Evolutionary conservation across 768 basidiomycete genomes (phyloP).

Genomic region (Psilocybe cyanescens): DNA sequence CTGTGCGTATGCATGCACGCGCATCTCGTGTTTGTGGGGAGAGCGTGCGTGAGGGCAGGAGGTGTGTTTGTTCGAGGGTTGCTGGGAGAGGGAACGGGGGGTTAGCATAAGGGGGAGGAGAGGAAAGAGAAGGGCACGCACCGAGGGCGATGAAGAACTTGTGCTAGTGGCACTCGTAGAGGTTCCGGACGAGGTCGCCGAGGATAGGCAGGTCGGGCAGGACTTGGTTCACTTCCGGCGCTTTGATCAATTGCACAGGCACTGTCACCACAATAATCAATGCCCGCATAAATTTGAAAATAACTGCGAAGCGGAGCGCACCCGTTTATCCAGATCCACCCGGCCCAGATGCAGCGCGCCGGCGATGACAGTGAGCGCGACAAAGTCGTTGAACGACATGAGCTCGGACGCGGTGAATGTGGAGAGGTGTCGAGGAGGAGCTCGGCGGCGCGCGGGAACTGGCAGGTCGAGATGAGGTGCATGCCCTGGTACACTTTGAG

Average conservation of each 20-base stretch:
- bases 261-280: background rate
- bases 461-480: conserved; percentile 84
- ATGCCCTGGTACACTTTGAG: conserved; percentile 95
- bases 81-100: conserved; percentile 44
- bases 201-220: conserved; percentile 84
- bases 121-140: conserved; percentile 24
- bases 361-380: conserved; percentile 80
- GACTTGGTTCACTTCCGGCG: conserved; percentile 88
- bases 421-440: conserved; percentile 90
- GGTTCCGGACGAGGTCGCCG: conserved; percentile 79
- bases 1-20: conserved; percentile 93
- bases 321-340: conserved; percentile 92
- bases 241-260: conserved; percentile 65
- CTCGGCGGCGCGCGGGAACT: conserved; percentile 86
- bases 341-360: conserved; percentile 76
- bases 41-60: conserved; percentile 86
- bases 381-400: conserved; percentile 87
- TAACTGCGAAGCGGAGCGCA: conserved; percentile 26
- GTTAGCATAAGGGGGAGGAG: background rate
- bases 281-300: background rate
- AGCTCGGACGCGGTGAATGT: conserved; percentile 96
- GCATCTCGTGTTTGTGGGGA: conserved; percentile 92
- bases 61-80: conserved; percentile 84
- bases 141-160: conserved; percentile 93
- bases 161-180: conserved; percentile 94